Evolutionary conservation across 2,329 filamentous ascomycete species (phyloP).

Genomic region (Gliomastix tumulicola): DNA sequence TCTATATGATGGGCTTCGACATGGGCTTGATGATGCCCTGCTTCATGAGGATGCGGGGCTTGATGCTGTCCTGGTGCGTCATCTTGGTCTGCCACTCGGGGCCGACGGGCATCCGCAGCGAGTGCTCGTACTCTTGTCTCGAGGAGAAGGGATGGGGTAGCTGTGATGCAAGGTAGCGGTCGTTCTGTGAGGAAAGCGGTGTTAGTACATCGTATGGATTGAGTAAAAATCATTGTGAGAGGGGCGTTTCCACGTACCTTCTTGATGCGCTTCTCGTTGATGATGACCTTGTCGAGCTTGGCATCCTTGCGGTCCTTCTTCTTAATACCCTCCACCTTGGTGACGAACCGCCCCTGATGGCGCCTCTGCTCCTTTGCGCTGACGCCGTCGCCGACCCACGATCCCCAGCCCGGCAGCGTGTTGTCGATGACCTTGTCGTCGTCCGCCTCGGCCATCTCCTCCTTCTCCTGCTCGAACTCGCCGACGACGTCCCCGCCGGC

Average conservation of each 20-base stretch:
- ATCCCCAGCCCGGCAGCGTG: slow-evolving; percentile 90
- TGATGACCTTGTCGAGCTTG: slow-evolving; percentile 77
- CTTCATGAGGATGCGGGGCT: slow-evolving; percentile 84
- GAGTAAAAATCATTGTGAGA: slow-evolving; percentile 1
- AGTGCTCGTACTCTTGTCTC: slow-evolving; percentile 82
- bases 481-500: slow-evolving; percentile 79
- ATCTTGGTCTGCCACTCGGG: slow-evolving; percentile 97
- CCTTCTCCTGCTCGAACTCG: slow-evolving; percentile 78
- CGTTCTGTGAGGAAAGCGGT: slow-evolving; percentile 48
- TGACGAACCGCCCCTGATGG: slow-evolving; percentile 56
- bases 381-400: slow-evolving; percentile 81
- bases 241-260: slow-evolving; percentile 51
- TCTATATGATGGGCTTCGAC: slow-evolving; percentile 75
- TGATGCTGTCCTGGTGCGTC: slow-evolving; percentile 82
- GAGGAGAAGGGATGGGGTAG: slow-evolving; percentile 90
- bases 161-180: slow-evolving; percentile 76
- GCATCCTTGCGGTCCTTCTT: slow-evolving; percentile 72
- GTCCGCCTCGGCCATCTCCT: slow-evolving; percentile 62
- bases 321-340: slow-evolving; percentile 66
- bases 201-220: neutral
- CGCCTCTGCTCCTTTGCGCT: slow-evolving; percentile 61
- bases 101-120: slow-evolving; percentile 77
- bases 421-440: slow-evolving; percentile 77
- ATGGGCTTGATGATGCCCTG: slow-evolving; percentile 86
- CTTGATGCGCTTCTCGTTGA: slow-evolving; percentile 84